Evolutionary conservation across 768 basidiomycete genomes (phyloP).

Genomic region (Lyophyllum shimeji): DNA sequence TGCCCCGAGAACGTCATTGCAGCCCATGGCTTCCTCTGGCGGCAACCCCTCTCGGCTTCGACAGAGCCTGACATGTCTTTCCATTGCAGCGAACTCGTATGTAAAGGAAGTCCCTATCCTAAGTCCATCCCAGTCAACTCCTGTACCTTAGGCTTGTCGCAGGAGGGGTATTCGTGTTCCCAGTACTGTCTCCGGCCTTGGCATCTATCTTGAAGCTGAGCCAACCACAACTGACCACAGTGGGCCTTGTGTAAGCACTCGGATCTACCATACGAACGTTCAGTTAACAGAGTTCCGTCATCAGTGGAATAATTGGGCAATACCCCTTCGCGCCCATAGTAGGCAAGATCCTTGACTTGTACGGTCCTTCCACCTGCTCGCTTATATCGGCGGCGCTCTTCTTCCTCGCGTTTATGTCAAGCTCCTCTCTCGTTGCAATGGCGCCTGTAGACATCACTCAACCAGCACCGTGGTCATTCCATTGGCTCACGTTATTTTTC

Average conservation of each 20-base stretch:
- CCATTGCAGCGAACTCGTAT: slow-evolving; percentile 65
- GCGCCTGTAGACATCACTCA: slow-evolving; percentile 36
- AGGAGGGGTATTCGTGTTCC: slow-evolving; percentile 81
- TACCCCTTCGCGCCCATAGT: slow-evolving; percentile 73
- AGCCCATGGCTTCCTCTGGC: slow-evolving; percentile 4
- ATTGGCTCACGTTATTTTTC: slow-evolving; percentile 55
- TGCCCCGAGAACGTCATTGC: too few relatives aligned
- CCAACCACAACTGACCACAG: slow-evolving; percentile 78
- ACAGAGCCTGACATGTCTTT: slow-evolving; percentile 37
- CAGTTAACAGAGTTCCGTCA: slow-evolving; percentile 1
- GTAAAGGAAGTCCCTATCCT: slow-evolving; percentile 22
- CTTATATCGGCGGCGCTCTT: slow-evolving; percentile 60
- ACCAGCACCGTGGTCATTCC: slow-evolving; percentile 46
- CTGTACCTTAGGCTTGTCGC: slow-evolving; percentile 56
- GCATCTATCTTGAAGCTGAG: slow-evolving; percentile 59
- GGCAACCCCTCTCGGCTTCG: slow-evolving; percentile 1
- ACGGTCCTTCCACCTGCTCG: slow-evolving; percentile 71
- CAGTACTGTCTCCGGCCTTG: slow-evolving; percentile 66
- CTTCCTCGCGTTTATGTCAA: slow-evolving; percentile 58
- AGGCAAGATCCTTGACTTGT: slow-evolving; percentile 65
- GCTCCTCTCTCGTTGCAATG: slow-evolving; percentile 56
- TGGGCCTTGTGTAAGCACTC: slow-evolving; percentile 66
- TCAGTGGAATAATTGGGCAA: slow-evolving; percentile 80
- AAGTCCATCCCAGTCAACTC: not conserved
- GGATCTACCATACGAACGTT: not conserved